Evolutionary conservation across 495 filamentous ascomycete species (phyloP).

Genomic region (Immersiella caudata): DNA sequence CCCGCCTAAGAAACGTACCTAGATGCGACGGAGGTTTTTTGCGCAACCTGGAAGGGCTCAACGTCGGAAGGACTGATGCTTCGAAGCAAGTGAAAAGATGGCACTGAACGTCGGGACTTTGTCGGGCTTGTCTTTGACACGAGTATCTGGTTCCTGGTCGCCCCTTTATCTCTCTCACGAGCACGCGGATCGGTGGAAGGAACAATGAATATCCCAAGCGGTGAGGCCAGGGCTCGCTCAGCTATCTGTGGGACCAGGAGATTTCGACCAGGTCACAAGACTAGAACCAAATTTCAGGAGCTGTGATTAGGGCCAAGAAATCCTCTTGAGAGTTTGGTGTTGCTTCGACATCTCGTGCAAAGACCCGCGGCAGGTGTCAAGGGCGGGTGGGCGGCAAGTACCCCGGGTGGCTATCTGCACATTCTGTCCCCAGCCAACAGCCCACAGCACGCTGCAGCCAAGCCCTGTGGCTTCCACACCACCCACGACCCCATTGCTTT

Average conservation of each 20-base stretch:
- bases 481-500: not conserved
- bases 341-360: not conserved
- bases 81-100: not conserved
- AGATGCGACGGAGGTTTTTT: not conserved
- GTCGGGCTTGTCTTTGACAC: not conserved
- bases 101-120: not conserved
- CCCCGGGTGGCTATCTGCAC: not conserved
- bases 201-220: not conserved
- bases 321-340: conserved; percentile 1
- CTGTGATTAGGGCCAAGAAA: not conserved
- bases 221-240: not conserved
- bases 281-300: conserved; percentile 6
- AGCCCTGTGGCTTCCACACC: not conserved
- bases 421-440: not conserved
- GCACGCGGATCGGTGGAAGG: not conserved
- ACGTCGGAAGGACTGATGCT: not conserved
- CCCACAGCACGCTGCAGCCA: not conserved
- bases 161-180: not conserved
- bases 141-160: not conserved
- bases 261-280: conserved; percentile 19
- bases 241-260: conserved; percentile 12
- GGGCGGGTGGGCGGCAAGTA: not conserved
- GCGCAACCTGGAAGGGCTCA: not conserved
- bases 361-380: not conserved
- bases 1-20: too few species aligned